phyloP scores from a whole-genome alignment of 148 eudicot genomes.

The Camellia sinensis region DNA sequence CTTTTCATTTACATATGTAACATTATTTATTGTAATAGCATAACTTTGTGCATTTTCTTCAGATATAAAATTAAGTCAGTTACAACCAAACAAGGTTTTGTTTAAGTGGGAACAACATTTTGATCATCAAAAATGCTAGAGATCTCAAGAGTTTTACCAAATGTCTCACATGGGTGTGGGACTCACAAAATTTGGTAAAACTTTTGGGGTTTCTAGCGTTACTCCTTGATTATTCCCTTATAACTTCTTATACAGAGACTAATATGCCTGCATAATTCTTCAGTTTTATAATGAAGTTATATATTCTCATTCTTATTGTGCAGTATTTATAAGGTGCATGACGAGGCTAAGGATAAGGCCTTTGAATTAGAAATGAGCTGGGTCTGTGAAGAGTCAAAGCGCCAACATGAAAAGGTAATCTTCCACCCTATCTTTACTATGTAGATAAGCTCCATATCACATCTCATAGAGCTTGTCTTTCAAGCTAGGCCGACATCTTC shows the following conservation, averaged over 20 bases:
- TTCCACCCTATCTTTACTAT: neutral
- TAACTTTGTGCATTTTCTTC: no score
- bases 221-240: neutral
- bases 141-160: no score
- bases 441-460: neutral
- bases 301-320: conserved; percentile 7
- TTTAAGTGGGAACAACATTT: no score
- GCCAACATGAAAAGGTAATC: conserved; percentile 85
- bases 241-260: neutral
- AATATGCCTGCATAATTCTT: neutral
- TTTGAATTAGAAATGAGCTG: conserved; percentile 97
- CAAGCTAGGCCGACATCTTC: neutral
- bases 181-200: no score
- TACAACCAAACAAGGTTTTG: no score
- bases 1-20: no score
- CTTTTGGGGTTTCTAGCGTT: no score
- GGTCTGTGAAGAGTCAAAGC: conserved; percentile 97
- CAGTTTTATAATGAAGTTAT: neutral
- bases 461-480: neutral
- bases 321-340: conserved; percentile 97
- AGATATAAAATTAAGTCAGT: no score
- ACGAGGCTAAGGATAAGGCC: conserved; percentile 96
- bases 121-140: no score
- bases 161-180: no score
- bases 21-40: no score